phyloP scores from a whole-genome alignment of 495 filamentous ascomycete species.

The Podospora sp. region DNA sequence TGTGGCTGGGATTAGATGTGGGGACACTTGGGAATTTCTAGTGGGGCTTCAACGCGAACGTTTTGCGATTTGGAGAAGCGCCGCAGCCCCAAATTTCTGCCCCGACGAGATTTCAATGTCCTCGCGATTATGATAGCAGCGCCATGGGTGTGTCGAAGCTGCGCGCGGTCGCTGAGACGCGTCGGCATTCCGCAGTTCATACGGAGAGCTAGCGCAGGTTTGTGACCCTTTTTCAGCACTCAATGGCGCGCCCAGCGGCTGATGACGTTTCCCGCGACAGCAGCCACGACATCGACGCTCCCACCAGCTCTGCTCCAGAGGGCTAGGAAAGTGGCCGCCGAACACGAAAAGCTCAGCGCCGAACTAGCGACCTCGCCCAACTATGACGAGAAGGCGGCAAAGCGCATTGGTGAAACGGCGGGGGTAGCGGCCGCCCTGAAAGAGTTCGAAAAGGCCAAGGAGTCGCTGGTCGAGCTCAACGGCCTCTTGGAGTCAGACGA shows the following conservation, averaged over 20 bases:
- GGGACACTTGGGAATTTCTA: constrained; percentile 2
- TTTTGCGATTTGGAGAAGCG: constrained; percentile 8
- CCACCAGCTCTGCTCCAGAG: constrained; percentile 46
- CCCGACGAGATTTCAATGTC: constrained; percentile 1
- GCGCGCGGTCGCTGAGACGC: constrained; percentile 46
- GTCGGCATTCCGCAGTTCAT: constrained; percentile 37
- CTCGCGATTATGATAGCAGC: constrained; percentile 51
- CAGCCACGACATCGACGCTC: constrained; percentile 24
- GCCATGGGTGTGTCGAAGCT: constrained; percentile 59
- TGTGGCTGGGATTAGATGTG: not conserved
- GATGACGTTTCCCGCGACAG: constrained; percentile 2
- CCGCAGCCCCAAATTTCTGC: not conserved
- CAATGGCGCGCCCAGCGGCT: not conserved
- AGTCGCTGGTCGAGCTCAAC: constrained; percentile 57
- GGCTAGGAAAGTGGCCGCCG: constrained; percentile 41
- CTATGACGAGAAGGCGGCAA: constrained; percentile 75
- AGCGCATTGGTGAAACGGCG: constrained; percentile 74
- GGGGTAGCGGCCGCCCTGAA: constrained; percentile 67
- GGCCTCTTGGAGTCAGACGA: constrained; percentile 54
- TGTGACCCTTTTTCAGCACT: constrained; percentile 5
- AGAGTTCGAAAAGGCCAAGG: constrained; percentile 65
- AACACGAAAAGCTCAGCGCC: constrained; percentile 66
- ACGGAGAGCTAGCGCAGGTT: constrained; percentile 52
- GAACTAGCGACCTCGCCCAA: constrained; percentile 49
- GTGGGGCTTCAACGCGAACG: not conserved